Evolutionary conservation across 2,329 filamentous ascomycete genomes (phyloP).

Genomic region (Trichoderma semiorbis): DNA sequence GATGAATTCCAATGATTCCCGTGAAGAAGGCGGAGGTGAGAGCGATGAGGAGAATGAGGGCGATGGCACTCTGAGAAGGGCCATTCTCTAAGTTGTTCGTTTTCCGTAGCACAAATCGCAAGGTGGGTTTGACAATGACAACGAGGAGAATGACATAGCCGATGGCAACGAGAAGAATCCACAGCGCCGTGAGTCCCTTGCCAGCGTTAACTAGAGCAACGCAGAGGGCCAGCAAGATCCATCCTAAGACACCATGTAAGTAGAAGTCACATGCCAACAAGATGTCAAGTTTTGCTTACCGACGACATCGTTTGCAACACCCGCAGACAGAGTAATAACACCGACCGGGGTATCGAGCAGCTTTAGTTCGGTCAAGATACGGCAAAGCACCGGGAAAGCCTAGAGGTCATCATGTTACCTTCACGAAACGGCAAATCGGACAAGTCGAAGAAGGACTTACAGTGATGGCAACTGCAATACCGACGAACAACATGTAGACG

Average conservation of each 20-base stretch:
- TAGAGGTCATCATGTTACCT: slow-evolving; percentile 65
- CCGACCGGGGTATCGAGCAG: slow-evolving; percentile 79
- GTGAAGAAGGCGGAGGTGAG: slow-evolving; percentile 83
- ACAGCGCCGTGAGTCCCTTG: slow-evolving; percentile 77
- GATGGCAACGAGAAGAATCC: slow-evolving; percentile 71
- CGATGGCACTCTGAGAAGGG: slow-evolving; percentile 79
- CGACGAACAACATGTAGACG: slow-evolving; percentile 70
- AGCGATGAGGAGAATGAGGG: slow-evolving; percentile 74
- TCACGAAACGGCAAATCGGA: slow-evolving; percentile 60
- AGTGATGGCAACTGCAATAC: slow-evolving; percentile 90
- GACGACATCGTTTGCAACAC: slow-evolving; percentile 82
- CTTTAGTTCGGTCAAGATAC: slow-evolving; percentile 88
- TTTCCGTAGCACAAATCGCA: slow-evolving; percentile 69
- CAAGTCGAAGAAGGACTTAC: slow-evolving; percentile 19
- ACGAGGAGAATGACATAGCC: slow-evolving; percentile 75
- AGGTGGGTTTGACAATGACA: slow-evolving; percentile 67
- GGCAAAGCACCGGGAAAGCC: slow-evolving; percentile 85
- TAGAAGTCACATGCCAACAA: neutral
- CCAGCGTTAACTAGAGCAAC: slow-evolving; percentile 89
- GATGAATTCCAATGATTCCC: slow-evolving; percentile 83
- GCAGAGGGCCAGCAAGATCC: slow-evolving; percentile 89
- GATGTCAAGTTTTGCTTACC: slow-evolving; percentile 23
- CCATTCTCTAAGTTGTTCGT: slow-evolving; percentile 81
- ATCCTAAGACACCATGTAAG: slow-evolving; percentile 38
- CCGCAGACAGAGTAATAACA: slow-evolving; percentile 83